Conservation (phyloP, 129 eudicot species). For the Ambrosia artemisiifolia region DNA sequence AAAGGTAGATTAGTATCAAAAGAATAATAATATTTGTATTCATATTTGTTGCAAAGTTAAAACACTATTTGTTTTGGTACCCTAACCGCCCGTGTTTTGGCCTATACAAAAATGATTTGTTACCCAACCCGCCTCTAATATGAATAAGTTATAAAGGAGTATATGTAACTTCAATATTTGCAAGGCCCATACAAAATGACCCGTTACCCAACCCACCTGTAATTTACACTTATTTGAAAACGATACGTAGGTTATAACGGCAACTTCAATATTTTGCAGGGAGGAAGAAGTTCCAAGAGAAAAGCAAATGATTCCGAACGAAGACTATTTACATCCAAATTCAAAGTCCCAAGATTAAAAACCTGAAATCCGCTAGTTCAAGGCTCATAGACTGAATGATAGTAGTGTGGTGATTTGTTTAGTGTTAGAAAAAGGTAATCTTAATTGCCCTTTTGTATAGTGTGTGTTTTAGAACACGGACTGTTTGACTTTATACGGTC, state of each 20-base stretch:
- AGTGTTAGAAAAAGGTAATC: neutral
- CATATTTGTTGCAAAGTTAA: too few relatives aligned
- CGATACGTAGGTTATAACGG: neutral
- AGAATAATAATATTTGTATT: neutral
- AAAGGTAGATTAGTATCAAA: neutral
- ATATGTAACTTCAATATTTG: too few relatives aligned
- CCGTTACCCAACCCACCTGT: too few relatives aligned
- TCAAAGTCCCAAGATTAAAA: constrained; percentile 71
- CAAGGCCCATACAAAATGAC: too few relatives aligned
- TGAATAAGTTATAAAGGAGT: too few relatives aligned
- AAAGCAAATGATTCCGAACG: constrained; percentile 41
- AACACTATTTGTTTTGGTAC: neutral
- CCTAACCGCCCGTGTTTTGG: neutral
- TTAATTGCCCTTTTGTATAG: neutral
- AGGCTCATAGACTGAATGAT: neutral
- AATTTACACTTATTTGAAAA: too few relatives aligned
- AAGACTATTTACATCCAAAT: constrained; percentile 52
- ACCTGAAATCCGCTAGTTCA: constrained; percentile 5
- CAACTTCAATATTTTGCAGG: constrained; percentile 33
- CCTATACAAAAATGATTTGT: neutral
- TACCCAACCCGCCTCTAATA: neutral
- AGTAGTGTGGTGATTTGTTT: neutral
- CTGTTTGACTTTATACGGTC: neutral
- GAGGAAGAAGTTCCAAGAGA: constrained; percentile 47
- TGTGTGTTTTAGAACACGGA: neutral